phyloP scores from a whole-genome alignment of 805 yeast species.

The Cyberlindnera mrakii region DNA sequence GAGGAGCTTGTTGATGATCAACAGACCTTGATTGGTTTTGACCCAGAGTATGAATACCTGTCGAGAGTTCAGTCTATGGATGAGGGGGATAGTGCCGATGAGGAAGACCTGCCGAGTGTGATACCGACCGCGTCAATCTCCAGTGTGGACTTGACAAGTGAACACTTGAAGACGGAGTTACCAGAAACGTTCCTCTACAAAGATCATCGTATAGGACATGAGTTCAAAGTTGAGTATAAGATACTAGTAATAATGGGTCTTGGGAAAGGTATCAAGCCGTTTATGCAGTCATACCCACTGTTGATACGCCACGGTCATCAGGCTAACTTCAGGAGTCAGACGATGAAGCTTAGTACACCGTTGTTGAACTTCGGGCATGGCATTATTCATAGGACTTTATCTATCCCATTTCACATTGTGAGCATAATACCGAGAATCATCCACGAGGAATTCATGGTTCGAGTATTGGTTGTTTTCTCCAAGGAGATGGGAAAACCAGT shows the following conservation, averaged over 20 bases:
- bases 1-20: constrained; percentile 1
- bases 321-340: not conserved
- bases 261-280: not conserved
- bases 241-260: not conserved
- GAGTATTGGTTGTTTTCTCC: not conserved
- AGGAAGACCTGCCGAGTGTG: not conserved
- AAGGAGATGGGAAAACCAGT: not conserved
- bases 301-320: not conserved
- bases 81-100: not conserved
- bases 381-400: not conserved
- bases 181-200: not conserved
- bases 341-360: not conserved
- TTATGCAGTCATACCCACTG: not conserved
- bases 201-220: not conserved
- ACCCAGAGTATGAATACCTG: not conserved
- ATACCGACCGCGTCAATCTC: not conserved
- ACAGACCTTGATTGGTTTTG: not conserved
- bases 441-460: not conserved
- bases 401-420: not conserved
- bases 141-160: not conserved
- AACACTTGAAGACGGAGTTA: not conserved
- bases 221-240: not conserved
- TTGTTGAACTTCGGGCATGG: not conserved
- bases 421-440: not conserved
- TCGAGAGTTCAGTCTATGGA: not conserved